These are phyloP conservation scores for Hygrophoropsis aurantiaca DNA, from an alignment of 768 basidiomycete genomes.

Conservation along the genomic window DNA sequence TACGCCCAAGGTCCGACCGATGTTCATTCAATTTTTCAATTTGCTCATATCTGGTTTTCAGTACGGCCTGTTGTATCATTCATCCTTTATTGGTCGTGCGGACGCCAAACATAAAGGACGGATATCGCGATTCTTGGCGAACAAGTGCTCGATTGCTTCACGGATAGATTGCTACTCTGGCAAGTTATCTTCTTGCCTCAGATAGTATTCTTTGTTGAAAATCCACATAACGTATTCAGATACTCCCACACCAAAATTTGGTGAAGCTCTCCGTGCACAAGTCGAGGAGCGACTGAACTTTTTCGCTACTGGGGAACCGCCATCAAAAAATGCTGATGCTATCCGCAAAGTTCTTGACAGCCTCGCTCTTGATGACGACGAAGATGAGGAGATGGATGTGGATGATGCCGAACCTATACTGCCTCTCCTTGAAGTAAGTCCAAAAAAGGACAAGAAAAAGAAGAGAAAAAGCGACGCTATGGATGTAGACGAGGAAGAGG, in stretches of 20 bases:
- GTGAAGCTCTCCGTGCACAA: conserved; percentile 89
- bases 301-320: conserved; percentile 89
- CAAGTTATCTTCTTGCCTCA: conserved; percentile 32
- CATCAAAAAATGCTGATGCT: conserved; percentile 89
- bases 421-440: conserved; percentile 56
- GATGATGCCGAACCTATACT: conserved; percentile 44
- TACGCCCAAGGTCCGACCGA: conserved; percentile 76
- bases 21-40: neutral
- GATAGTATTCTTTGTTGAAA: too few relatives aligned
- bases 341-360: conserved; percentile 85
- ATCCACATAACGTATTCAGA: too few relatives aligned
- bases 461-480: conserved; percentile 69
- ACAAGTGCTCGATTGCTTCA: conserved; percentile 97
- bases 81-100: conserved; percentile 94
- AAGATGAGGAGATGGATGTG: conserved; percentile 53
- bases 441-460: conserved; percentile 65
- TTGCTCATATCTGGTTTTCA: conserved; percentile 29
- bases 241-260: conserved; percentile 87
- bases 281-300: conserved; percentile 95
- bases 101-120: conserved; percentile 94
- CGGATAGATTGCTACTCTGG: conserved; percentile 95
- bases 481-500: conserved; percentile 54
- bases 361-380: conserved; percentile 68
- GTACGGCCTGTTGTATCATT: conserved; percentile 98
- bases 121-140: conserved; percentile 97